phyloP scores from a whole-genome alignment of 768 basidiomycete species.

The Amanita muscaria region DNA sequence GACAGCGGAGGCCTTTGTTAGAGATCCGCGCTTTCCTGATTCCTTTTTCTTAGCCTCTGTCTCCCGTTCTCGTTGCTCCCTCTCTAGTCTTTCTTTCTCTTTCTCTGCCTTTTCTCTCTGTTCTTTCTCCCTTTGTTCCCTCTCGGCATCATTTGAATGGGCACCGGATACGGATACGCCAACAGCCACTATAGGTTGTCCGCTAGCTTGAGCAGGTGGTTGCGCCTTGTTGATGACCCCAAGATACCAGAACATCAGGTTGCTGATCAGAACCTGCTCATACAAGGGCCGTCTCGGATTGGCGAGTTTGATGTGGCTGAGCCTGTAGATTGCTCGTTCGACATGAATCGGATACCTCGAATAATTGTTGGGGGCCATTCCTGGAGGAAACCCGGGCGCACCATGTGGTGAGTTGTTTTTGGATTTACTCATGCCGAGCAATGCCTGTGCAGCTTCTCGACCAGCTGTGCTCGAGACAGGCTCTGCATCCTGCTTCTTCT shows the following conservation, averaged over 20 bases:
- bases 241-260: constrained; percentile 99
- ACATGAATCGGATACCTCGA: constrained; percentile 97
- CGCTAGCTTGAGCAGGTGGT: constrained; percentile 30
- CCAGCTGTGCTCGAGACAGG: constrained; percentile 43
- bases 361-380: constrained; percentile 36
- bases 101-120: constrained; percentile 37
- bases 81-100: constrained; percentile 34
- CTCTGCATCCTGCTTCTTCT: constrained; percentile 72
- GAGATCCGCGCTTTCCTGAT: constrained; percentile 42
- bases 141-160: constrained; percentile 23
- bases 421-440: constrained; percentile 78
- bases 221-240: constrained; percentile 94
- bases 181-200: constrained; percentile 17
- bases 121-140: constrained; percentile 31
- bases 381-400: constrained; percentile 45
- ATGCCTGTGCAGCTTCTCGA: constrained; percentile 78
- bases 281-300: constrained; percentile 94
- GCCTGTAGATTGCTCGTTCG: constrained; percentile 92
- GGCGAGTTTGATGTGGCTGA: constrained; percentile 97
- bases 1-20: constrained; percentile 56
- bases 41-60: constrained; percentile 50
- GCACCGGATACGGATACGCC: constrained; percentile 22
- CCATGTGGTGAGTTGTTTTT: constrained; percentile 54
- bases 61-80: constrained; percentile 38
- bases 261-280: constrained; percentile 91